phyloP scores from a whole-genome alignment of 2,329 filamentous ascomycete genomes.

The Sclerotinia trifoliorum region DNA sequence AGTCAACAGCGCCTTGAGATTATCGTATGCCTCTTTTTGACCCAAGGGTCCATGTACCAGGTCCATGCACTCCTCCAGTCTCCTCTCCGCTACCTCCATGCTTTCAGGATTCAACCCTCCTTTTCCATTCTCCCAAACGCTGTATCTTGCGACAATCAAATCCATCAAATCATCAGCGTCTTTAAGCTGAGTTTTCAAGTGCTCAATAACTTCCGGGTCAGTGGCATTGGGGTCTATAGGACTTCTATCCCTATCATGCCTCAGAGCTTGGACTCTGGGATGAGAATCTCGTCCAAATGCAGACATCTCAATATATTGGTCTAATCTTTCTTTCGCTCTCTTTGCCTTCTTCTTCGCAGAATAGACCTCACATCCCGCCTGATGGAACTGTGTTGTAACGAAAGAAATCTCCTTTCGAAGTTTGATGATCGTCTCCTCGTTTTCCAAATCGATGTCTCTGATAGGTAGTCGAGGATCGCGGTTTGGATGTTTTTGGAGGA shows the following conservation, averaged over 20 bases:
- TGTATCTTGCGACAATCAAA: not conserved
- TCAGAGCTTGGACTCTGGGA: not conserved
- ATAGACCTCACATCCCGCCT: not conserved
- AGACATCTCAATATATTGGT: not conserved
- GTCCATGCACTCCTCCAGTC: constrained; percentile 21
- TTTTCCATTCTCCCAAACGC: not conserved
- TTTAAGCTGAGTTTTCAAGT: not conserved
- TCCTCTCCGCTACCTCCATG: not conserved
- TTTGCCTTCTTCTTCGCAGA: not conserved
- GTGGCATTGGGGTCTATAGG: not conserved
- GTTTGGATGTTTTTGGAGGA: not conserved
- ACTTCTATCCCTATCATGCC: not conserved
- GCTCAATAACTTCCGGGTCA: not conserved
- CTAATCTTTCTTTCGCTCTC: not conserved
- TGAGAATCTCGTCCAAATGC: not conserved
- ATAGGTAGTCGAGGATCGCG: not conserved
- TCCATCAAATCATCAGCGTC: constrained; percentile 3
- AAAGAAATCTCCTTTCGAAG: not conserved
- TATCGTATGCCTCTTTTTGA: constrained; percentile 10
- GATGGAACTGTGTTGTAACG: not conserved
- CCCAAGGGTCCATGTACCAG: constrained; percentile 11
- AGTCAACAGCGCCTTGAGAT: not conserved
- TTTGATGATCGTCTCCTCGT: not conserved
- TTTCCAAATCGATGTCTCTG: not conserved
- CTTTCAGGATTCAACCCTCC: not conserved